Base-by-base conservation (phyloP, 73 alveolate species). In the Paramecium biaurelia region DNA sequence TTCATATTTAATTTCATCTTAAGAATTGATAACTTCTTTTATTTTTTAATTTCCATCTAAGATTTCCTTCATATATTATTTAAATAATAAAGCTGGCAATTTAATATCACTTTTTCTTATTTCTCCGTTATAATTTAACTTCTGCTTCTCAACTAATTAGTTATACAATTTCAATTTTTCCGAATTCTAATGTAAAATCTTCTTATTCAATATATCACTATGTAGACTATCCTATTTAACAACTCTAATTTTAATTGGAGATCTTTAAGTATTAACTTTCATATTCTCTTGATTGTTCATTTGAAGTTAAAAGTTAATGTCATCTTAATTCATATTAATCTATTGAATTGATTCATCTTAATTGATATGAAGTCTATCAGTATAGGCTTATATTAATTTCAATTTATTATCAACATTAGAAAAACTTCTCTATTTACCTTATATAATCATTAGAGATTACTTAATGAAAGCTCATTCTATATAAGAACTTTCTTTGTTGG, bases 341-440 rank as follows among this genome's bases (percentile, higher is more conserved):
- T 72, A 37, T 72, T 72, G 38, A n/a, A 72, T 72, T 11, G 86
- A 72, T 35, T 72, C 86, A 18, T 72, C 86, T 35, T 72, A 72
- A 38, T 67, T 35, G 67, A 72, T 35, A 14, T 72, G 30, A 37
- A 35, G 86, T 72, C 86, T 72, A 28, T 72, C 86, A 15, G 86
- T 72, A 37, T 72, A 72, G 21, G 86, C 86, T 38, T 72, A 42
- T 21, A 72, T 14, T 38, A 72, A 35, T 42, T 72, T 35, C 18
- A 35, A 28, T 72, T 38, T 72, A 42, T 72, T 28, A 35, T 72
- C 86, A 10, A 63, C 90, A 79, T 79, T 79, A 10, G 90, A 79
- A 41, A 30, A 79, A 79, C 90, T 79, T 42, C 90, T 79, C 90
- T 79, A 7, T 23, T 79, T 79, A 41, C 30, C 70, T 79, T 24